phyloP scores from a whole-genome alignment of 2,329 filamentous ascomycete species.

The Aspergillus flavus region DNA sequence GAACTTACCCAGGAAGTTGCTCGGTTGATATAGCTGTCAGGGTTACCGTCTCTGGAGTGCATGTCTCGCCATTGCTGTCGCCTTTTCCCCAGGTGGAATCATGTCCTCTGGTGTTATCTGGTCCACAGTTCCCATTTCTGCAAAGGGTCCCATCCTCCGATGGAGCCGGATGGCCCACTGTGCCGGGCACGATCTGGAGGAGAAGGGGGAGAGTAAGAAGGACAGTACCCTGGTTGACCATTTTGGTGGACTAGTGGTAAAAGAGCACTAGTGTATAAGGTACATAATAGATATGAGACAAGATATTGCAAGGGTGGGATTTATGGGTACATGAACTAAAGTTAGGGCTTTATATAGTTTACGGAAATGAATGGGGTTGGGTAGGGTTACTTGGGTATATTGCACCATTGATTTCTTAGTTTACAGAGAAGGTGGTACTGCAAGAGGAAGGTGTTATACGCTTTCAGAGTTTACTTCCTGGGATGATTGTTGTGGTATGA shows the following conservation, averaged over 20 bases:
- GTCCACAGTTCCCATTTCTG: neutral
- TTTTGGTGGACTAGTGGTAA: neutral
- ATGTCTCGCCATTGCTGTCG: neutral
- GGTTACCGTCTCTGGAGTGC: neutral
- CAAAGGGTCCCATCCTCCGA: neutral
- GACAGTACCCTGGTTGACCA: neutral
- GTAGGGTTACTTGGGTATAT: no score
- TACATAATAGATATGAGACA: neutral
- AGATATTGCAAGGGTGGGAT: neutral
- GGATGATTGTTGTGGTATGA: no score
- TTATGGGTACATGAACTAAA: no score
- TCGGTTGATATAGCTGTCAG: neutral
- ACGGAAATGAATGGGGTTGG: no score
- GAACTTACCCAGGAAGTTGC: neutral
- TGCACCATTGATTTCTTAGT: no score
- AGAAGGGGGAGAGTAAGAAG: neutral
- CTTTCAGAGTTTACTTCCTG: no score
- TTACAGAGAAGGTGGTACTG: no score
- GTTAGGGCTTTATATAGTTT: no score
- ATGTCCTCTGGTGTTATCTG: neutral
- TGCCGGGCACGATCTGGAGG: neutral
- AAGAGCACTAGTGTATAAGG: neutral
- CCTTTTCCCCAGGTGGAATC: no score
- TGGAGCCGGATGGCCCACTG: neutral
- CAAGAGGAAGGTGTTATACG: no score